Evolutionary conservation across 2,329 filamentous ascomycete species (phyloP).

Genomic region (Dothideomycetidae sp.): DNA sequence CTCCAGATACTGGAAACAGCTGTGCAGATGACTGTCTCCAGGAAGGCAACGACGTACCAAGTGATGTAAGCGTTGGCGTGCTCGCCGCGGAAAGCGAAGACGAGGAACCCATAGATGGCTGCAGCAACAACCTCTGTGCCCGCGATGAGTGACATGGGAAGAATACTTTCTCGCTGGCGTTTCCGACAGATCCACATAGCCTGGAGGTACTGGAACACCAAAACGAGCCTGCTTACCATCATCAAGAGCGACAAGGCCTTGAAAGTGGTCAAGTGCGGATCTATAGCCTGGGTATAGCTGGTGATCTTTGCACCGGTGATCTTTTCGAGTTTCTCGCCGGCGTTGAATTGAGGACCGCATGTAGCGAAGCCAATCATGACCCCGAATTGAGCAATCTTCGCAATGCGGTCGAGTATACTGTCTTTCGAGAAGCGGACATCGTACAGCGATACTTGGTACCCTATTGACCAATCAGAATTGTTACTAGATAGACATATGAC

Average conservation of each 20-base stretch:
- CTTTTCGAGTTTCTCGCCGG: constrained; percentile 26
- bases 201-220: constrained; percentile 26
- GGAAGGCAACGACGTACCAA: constrained; percentile 37
- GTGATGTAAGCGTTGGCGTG: constrained; percentile 27
- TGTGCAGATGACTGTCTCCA: constrained; percentile 21
- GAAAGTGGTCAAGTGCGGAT: constrained; percentile 23
- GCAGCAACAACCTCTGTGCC: constrained; percentile 22
- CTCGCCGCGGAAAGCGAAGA: constrained; percentile 17
- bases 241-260: constrained; percentile 24
- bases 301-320: constrained; percentile 13
- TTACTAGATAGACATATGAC: background rate
- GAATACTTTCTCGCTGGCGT: constrained; percentile 16
- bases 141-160: constrained; percentile 24
- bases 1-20: constrained; percentile 21
- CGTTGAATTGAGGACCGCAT: constrained; percentile 32
- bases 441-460: constrained; percentile 49
- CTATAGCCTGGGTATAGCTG: constrained; percentile 3
- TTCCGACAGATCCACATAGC: constrained; percentile 23
- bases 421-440: constrained; percentile 53
- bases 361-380: constrained; percentile 53
- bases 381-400: constrained; percentile 46
- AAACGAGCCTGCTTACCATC: constrained; percentile 24
- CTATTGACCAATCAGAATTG: constrained; percentile 43
- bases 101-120: constrained; percentile 22
- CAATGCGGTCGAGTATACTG: constrained; percentile 46